Base-by-base conservation (phyloP, 495 filamentous ascomycete species). In the Penicillium cataractarum region DNA sequence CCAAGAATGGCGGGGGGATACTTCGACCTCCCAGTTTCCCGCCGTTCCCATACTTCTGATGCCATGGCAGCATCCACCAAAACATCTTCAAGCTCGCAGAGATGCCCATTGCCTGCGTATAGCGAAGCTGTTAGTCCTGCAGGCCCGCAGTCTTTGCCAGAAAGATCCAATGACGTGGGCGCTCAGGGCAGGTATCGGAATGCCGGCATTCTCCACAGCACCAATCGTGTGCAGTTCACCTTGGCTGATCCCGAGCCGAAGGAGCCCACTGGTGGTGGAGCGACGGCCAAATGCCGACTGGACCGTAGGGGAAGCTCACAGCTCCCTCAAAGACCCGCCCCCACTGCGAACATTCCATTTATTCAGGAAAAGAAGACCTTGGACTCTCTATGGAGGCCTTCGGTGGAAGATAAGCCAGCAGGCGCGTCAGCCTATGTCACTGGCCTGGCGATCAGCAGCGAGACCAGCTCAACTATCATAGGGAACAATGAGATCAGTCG, bases 301-400 rank as follows among this genome's bases (percentile, higher is more conserved):
- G 72, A 76, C 54, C 58, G 58, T 69, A 76, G 73, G 73, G 73
- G 64, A 39, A 32, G 21, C 24, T 63, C 65, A 24, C 58, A 68
- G 65, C 68, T 78, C 52, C 74, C 67, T 49, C 77, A 78, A 67
- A 74, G 64, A 55, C 75, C 78, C 35, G 58, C 67, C 53, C 76
- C 76, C 63, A 73, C 70, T 24, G 74, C 74, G 63, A 78, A 68
- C 77, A 80, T 80, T 80, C 77, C 78, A 63, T 58, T 57, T 49
- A 58, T 68, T 33, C 68, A 66, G 55, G 76, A 74, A 65, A 76
- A 62, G 53, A 33, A 58, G n/a, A 37, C 70, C 58, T 24, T 61
- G 35, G 69, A 71, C 53, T 55, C 67, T 61, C 73, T 66, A 61
- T 67, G 61, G 35, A 61, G 58, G 29, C 63, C 70, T 55, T 62